Percentiles rank a stretch among this genome's conserved stretches.
These are phyloP conservation scores for Meira miltonrushii DNA, from an alignment of 1,284 basidiomycete species.

Conservation along the genomic window DNA sequence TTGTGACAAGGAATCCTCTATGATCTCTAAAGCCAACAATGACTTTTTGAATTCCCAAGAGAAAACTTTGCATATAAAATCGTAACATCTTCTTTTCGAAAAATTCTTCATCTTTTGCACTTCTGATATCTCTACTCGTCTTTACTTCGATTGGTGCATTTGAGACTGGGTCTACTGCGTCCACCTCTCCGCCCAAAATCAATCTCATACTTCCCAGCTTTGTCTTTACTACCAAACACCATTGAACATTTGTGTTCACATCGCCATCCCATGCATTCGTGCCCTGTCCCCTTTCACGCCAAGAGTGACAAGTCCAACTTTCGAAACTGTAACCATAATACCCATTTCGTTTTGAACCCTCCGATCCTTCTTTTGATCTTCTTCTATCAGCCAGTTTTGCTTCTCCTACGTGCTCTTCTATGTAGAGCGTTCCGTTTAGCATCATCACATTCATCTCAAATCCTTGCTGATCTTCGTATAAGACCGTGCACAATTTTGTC, in stretches of 20 bases:
- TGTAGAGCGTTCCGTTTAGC: slow-evolving; percentile 64
- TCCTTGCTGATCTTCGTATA: slow-evolving; percentile 65
- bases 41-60: slow-evolving; percentile 76
- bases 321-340: slow-evolving; percentile 68
- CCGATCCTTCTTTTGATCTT: slow-evolving; percentile 31
- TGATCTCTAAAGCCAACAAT: slow-evolving; percentile 86
- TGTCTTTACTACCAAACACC: slow-evolving; percentile 88
- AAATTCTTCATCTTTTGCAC: slow-evolving; percentile 63
- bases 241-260: slow-evolving; percentile 90
- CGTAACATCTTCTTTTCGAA: slow-evolving; percentile 83
- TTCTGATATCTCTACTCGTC: slow-evolving; percentile 75
- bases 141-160: slow-evolving; percentile 76
- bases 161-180: slow-evolving; percentile 4
- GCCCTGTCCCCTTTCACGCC: neutral
- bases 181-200: slow-evolving; percentile 9
- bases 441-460: slow-evolving; percentile 66
- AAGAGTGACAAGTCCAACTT: slow-evolving; percentile 56
- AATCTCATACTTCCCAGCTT: slow-evolving; percentile 75
- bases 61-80: slow-evolving; percentile 86
- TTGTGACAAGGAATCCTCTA: slow-evolving; percentile 57
- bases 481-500: slow-evolving; percentile 62
- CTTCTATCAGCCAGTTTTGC: slow-evolving; percentile 63
- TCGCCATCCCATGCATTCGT: slow-evolving; percentile 67
- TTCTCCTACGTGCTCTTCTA: slow-evolving; percentile 72
- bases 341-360: slow-evolving; percentile 14